Evolutionary conservation across 148 eudicot species (phyloP).

Genomic region (Fagopyrum esculentum): DNA sequence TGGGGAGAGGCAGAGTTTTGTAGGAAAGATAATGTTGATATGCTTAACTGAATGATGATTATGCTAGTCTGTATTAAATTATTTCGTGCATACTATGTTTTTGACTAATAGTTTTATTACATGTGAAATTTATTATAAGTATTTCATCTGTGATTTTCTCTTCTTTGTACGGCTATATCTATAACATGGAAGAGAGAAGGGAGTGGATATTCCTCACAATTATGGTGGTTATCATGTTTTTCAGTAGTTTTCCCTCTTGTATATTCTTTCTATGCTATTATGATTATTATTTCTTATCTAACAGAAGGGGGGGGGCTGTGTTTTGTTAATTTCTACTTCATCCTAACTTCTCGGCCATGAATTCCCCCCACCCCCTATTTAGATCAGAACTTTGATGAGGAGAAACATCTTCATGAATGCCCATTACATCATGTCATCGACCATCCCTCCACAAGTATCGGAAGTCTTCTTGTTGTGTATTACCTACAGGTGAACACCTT

Average conservation of each 20-base stretch:
- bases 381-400: conserved; percentile 55
- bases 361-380: too few relatives aligned
- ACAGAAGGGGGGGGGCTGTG: neutral
- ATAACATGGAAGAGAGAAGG: neutral
- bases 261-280: neutral
- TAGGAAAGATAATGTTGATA: neutral
- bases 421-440: conserved; percentile 59
- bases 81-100: neutral
- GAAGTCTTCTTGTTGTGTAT: conserved; percentile 94
- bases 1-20: neutral
- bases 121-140: neutral
- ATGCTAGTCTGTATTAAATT: neutral
- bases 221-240: neutral
- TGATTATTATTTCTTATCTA: neutral
- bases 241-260: neutral
- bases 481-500: conserved; percentile 64
- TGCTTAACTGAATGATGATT: neutral
- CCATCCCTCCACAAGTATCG: conserved; percentile 48
- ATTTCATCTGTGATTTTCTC: neutral
- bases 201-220: too few relatives aligned
- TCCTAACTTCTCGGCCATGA: too few relatives aligned
- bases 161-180: neutral
- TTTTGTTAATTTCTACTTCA: conserved; percentile 18
- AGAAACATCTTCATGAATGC: conserved; percentile 70
- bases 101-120: neutral